Conservation (phyloP, 1,284 basidiomycete species). For the Ceratobasidium sp. region DNA sequence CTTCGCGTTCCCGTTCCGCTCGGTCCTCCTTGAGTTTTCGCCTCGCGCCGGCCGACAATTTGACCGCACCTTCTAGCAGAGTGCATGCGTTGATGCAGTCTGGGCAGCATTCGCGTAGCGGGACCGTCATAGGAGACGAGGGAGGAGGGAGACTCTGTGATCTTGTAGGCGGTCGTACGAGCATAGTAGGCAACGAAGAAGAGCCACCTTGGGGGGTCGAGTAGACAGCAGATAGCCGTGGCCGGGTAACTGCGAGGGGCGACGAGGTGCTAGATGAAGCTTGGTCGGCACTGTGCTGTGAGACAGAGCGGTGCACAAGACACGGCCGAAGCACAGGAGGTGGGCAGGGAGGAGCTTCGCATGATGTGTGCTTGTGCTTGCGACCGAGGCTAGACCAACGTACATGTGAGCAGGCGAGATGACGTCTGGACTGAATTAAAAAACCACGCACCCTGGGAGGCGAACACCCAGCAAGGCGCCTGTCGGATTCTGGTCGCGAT, state of each 20-base stretch:
- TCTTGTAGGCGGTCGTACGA: slow-evolving; percentile 38
- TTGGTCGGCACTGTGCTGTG: neutral
- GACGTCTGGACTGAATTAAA: slow-evolving; percentile 31
- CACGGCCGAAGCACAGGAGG: slow-evolving; percentile 16
- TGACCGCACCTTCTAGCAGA: slow-evolving; percentile 21
- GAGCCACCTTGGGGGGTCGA: neutral
- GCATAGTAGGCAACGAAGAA: slow-evolving; percentile 20
- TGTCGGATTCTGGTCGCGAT: slow-evolving; percentile 36
- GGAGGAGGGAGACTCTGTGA: slow-evolving; percentile 40
- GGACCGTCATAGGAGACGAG: slow-evolving; percentile 17
- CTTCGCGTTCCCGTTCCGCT: slow-evolving; percentile 36
- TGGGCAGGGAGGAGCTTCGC: slow-evolving; percentile 13
- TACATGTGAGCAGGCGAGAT: slow-evolving; percentile 20
- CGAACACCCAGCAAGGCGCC: slow-evolving; percentile 33
- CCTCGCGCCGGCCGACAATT: slow-evolving; percentile 31
- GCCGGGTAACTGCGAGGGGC: slow-evolving; percentile 5
- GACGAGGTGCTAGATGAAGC: neutral
- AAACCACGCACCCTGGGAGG: slow-evolving; percentile 39
- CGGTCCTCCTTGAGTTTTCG: slow-evolving; percentile 35
- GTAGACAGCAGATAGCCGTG: slow-evolving; percentile 18
- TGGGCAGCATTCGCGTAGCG: slow-evolving; percentile 36
- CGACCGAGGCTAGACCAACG: slow-evolving; percentile 19
- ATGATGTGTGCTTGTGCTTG: slow-evolving; percentile 19
- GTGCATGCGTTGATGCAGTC: slow-evolving; percentile 6
- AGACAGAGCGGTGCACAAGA: slow-evolving; percentile 34